Evolutionary conservation across 169 alveolate species (phyloP), one percentile per base, ranked within the genome.

Genomic region (Perkinsus marinus): DNA sequence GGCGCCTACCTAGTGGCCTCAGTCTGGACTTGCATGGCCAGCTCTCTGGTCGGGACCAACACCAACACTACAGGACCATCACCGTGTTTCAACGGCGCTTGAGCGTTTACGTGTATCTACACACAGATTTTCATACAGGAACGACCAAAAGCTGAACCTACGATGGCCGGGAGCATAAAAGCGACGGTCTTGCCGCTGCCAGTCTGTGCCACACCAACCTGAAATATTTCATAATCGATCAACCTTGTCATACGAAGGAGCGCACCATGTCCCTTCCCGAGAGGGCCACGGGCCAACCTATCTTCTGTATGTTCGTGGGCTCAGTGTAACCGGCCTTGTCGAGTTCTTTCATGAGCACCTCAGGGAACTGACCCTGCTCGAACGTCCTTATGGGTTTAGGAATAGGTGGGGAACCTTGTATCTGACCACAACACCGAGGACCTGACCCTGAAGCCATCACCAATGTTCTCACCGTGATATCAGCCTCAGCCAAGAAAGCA

Each of bases 151-250:
- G 69, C 97, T 93, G 30, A 98, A 96, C 92, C 98, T 99, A 57
- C 79, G 79, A 57, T 57, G 3, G 79, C 79, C 22, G 22, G 99
- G 99, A 98, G 94, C 89, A 97, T 91, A 95, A 97, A 98, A 26
- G 99, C 98, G 92, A 98, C 94, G 22, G 99, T 98, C 94, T 98
- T 98, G 0, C 99, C 99, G 68, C 99, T 97, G 7, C 99, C 99
- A 16, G 99, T 98, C 91, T 98, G 98, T 7, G 99, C 99, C 39
- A 98, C 97, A 97, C 97, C 43, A 98, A 98, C 43, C 98, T 57
- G 79, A 57, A 96, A 30, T 5, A 57, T 5, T 13, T 19, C 34
- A 26, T 16, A 19, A 30, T 13, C n/a, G 34, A 30, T 13, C 3
- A 16, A 30, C 36, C 79, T 13, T 57, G 79, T 30, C 9, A 30